These are phyloP conservation scores for Blastocystis sp. DNA, from an alignment of 352 stramenopile genomes.

Conservation along the genomic window DNA sequence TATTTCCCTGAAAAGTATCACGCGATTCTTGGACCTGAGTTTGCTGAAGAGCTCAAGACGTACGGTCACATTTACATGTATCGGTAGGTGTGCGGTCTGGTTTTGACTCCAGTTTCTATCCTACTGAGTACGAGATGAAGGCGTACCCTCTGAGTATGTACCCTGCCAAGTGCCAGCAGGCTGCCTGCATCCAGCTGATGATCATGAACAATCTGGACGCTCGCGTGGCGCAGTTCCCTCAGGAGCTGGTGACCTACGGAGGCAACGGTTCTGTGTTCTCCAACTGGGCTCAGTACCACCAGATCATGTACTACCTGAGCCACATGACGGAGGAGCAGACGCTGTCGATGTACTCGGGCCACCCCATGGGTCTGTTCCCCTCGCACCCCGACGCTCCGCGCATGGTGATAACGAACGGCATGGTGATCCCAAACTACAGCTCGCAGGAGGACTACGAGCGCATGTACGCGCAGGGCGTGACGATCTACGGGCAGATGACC, in stretches of 20 bases:
- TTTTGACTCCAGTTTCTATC: constrained; percentile 67
- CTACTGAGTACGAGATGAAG: constrained; percentile 78
- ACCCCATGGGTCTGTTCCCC: constrained; percentile 78
- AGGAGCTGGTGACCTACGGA: constrained; percentile 79
- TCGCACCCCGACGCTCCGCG: constrained; percentile 71
- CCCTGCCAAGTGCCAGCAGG: constrained; percentile 71
- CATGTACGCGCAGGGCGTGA: constrained; percentile 77
- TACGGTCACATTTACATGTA: constrained; percentile 84
- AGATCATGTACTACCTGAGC: constrained; percentile 78
- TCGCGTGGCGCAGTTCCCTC: constrained; percentile 76
- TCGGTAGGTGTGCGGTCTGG: constrained; percentile 54
- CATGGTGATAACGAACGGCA: constrained; percentile 79
- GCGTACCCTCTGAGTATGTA: constrained; percentile 75
- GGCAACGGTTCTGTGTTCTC: constrained; percentile 79
- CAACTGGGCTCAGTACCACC: constrained; percentile 80
- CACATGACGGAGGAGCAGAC: constrained; percentile 79
- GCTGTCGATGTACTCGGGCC: constrained; percentile 79
- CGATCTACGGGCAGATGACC: constrained; percentile 78
- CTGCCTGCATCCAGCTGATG: constrained; percentile 78
- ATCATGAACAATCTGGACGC: constrained; percentile 82
- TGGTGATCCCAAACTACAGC: constrained; percentile 82
- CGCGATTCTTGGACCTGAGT: constrained; percentile 71
- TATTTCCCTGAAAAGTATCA: constrained; percentile 76
- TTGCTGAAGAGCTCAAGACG: constrained; percentile 76
- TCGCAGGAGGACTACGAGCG: constrained; percentile 77